A percentile compares a stretch with the other conserved stretches of the same genome.
These are phyloP conservation scores for Pleurotus giganteus DNA, from an alignment of 768 basidiomycete genomes.

Conservation along the genomic window DNA sequence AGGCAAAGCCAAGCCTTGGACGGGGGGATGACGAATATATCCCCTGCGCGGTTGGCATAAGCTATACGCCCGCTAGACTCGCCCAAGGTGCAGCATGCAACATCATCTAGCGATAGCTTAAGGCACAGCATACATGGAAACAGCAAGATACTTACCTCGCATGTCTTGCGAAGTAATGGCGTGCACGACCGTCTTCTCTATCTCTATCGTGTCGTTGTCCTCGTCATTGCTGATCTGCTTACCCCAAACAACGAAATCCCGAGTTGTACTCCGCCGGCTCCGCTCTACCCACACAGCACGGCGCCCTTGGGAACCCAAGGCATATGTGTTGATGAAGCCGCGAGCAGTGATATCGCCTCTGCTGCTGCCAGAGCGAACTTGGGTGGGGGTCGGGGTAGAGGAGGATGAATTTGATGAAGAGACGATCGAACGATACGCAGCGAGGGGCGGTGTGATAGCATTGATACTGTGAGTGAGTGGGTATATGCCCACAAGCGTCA, in stretches of 20 bases:
- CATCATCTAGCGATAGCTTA: neutral
- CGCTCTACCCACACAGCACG: slow-evolving; percentile 60
- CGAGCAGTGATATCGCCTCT: slow-evolving; percentile 15
- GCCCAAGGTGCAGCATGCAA: slow-evolving; percentile 2
- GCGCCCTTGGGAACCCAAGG: slow-evolving; percentile 45
- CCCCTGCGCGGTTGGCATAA: neutral
- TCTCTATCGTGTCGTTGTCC: neutral
- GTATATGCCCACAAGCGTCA: slow-evolving; percentile 42
- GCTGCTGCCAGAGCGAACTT: slow-evolving; percentile 3
- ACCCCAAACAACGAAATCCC: slow-evolving; percentile 45
- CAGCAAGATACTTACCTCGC: neutral
- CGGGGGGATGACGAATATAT: slow-evolving; percentile 2
- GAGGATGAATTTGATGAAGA: slow-evolving; percentile 9
- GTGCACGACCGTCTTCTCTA: slow-evolving; percentile 1
- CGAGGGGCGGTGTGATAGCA: slow-evolving; percentile 10
- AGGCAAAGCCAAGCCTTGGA: neutral
- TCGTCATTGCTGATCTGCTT: slow-evolving; percentile 2
- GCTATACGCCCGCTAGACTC: slow-evolving; percentile 3
- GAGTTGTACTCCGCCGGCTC: slow-evolving; percentile 34
- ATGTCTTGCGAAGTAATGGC: slow-evolving; percentile 6
- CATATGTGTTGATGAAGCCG: slow-evolving; percentile 50
- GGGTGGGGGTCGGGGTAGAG: slow-evolving; percentile 17
- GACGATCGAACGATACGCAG: neutral
- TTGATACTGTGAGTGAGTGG: slow-evolving; percentile 31
- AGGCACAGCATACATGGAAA: neutral